Base-by-base conservation (phyloP, 306 rosid genomes). In the Casuarina cunninghamiana region DNA sequence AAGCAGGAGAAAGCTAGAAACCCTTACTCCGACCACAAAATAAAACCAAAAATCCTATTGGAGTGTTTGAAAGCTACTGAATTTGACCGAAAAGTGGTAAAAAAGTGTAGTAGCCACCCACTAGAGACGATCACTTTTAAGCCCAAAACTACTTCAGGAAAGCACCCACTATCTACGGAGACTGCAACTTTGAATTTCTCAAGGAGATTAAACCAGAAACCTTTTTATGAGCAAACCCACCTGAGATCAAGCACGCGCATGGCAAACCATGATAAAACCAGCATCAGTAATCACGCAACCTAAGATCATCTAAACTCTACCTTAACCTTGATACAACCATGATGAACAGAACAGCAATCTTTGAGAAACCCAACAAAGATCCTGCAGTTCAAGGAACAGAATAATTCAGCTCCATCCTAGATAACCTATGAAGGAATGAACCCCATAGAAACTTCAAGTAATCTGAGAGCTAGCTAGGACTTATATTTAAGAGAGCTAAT, bases 81-180 rank as follows among this genome's bases (percentile, higher is more conserved):
- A 81, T 72, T 86, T 88, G 87, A 90, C 94, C 77, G 86, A 75
- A 87, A 88, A 85, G 80, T 37, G 54, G 81, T 39, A 77, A 72
- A 70, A 70, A 83, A 79, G 85, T 65, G 9, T 70, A 32, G 75
- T 37, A 74, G 81, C 74, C 67, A 78, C 67, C 39, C 75, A 80
- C 83, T 82, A 76, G 83, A 75, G 75, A 72, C 82, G 73, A 81
- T 77, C 75, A 43, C 78, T 77, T 74, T 79, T 5, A 45, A n/a
- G 48, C 74, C 37, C 43, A 63, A 69, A 55, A 3, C 45, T 10
- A 66, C 67, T 41, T 43, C 58, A 42, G 46, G 26, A 42, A 42
- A 65, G 21, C 4, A 9, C 51, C 37, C 71, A 67, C 46, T 5
- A 53, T 2, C 5, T n/a, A 63, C 15, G 39, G 15, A 42, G 26